Conservation (phyloP, 257 asterid genomes). For the Fraxinus excelsior region DNA sequence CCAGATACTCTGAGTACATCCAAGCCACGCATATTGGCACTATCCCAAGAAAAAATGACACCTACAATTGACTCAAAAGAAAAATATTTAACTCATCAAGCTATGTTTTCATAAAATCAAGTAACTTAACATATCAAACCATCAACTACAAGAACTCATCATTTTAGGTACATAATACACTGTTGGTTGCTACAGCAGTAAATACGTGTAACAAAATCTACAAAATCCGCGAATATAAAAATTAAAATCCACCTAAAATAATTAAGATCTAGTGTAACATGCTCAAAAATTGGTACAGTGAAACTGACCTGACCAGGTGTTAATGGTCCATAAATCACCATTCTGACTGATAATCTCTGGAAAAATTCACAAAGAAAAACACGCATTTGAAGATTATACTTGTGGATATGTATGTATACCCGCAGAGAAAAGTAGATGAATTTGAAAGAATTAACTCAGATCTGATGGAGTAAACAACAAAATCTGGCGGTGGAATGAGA, state of each 20-base stretch:
- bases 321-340: constrained; percentile 83
- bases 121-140: neutral
- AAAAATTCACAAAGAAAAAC: constrained; percentile 22
- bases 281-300: neutral
- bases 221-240: constrained; percentile 1
- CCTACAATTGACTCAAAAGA: constrained; percentile 42
- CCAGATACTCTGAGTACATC: constrained; percentile 79
- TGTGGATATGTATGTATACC: constrained; percentile 1
- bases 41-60: constrained; percentile 77
- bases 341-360: constrained; percentile 20
- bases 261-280: neutral
- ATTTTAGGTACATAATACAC: neutral
- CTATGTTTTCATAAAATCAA: neutral
- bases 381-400: constrained; percentile 5
- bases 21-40: constrained; percentile 74
- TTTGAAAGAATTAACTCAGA: constrained; percentile 30
- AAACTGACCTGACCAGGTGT: constrained; percentile 77
- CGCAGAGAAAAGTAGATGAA: constrained; percentile 29
- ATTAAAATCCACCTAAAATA: constrained; percentile 14
- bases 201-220: too few relatives aligned
- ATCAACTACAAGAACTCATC: constrained; percentile 5
- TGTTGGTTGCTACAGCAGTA: too few relatives aligned
- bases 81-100: constrained; percentile 14
- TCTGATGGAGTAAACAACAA: constrained; percentile 30
- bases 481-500: constrained; percentile 26